These are phyloP conservation scores for Penicillium desertorum DNA, from an alignment of 495 filamentous ascomycete species.

Conservation along the genomic window DNA sequence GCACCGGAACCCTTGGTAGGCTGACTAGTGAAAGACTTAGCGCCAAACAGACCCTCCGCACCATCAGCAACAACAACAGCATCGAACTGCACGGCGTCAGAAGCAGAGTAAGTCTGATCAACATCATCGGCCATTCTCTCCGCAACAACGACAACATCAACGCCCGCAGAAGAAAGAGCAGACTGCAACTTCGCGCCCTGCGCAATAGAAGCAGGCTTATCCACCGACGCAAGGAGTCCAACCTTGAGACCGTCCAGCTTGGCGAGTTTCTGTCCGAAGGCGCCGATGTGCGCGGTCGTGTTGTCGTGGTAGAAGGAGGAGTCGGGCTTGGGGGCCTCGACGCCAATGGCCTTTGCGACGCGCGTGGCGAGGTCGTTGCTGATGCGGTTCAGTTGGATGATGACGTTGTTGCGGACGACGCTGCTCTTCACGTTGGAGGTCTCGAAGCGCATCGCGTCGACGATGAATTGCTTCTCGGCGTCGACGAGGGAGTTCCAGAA, in stretches of 20 bases:
- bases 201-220: slow-evolving; percentile 36
- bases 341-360: slow-evolving; percentile 62
- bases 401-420: slow-evolving; percentile 57
- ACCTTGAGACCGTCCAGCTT: slow-evolving; percentile 65
- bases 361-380: slow-evolving; percentile 67
- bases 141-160: slow-evolving; percentile 61
- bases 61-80: slow-evolving; percentile 63
- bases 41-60: slow-evolving; percentile 53
- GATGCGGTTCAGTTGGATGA: slow-evolving; percentile 70
- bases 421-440: slow-evolving; percentile 55
- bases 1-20: slow-evolving; percentile 26
- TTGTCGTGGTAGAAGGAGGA: slow-evolving; percentile 68
- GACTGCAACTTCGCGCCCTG: slow-evolving; percentile 50
- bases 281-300: slow-evolving; percentile 60
- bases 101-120: slow-evolving; percentile 67
- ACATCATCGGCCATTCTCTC: slow-evolving; percentile 58
- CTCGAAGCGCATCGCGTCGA: slow-evolving; percentile 80
- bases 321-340: slow-evolving; percentile 58
- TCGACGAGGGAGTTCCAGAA: slow-evolving; percentile 74
- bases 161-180: slow-evolving; percentile 45
- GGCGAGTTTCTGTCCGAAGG: slow-evolving; percentile 56
- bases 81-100: slow-evolving; percentile 72
- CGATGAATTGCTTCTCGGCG: slow-evolving; percentile 71
- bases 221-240: slow-evolving; percentile 59
- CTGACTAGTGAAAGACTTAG: slow-evolving; percentile 23